Evolutionary conservation across 345 rosid genomes (phyloP), one percentile per base, ranked within the genome.

Genomic region (Populus deltoides): DNA sequence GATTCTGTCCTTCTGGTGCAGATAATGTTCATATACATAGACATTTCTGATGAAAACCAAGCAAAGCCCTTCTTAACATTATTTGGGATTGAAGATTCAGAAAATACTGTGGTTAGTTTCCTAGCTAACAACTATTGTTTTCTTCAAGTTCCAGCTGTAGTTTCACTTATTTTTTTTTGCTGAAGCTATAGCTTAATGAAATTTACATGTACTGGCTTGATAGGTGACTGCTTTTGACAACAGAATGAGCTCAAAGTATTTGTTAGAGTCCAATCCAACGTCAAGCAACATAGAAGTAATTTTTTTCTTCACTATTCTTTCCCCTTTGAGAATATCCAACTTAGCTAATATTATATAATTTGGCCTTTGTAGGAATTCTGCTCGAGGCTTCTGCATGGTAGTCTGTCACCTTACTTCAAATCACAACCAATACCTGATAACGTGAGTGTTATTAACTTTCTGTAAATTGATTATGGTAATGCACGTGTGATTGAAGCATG

Each of bases 61-160:
- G 98, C 98, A 57, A 92, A 91, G 87, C 94, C 97, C 75, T 91
- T 90, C 89, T 88, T 94, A 81, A 90, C 92, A 74, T 81, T 94
- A 68, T 88, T 86, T 68, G 97, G 98, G 72, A 88, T 92, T 68
- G 93, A 94, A 86, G 90, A 88, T 66, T 73, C 93, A 49, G 81
- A 88, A 55, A 79, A 86, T 65, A 84, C 85, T 8, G 84, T 89
- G 90, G 98, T 94, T 73, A 81, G 94, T 79, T 49, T 68, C 47
- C 70, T 24, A 45, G 39, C 65, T 57, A 4, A 59, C 59, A 51
- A 31, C 31, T 62, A 68, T 27, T 75, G 33, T 75, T 45, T 36
- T 7, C 66, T 39, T 67, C 33, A 17, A 66, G 57, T 62, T 68
- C 43, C 25, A 18, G 35, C 62, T 1, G 36, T 13, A 7, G 16